These are phyloP conservation scores for Annona cherimola DNA, from an alignment of 164 flowering plant genomes.

Conservation along the genomic window DNA sequence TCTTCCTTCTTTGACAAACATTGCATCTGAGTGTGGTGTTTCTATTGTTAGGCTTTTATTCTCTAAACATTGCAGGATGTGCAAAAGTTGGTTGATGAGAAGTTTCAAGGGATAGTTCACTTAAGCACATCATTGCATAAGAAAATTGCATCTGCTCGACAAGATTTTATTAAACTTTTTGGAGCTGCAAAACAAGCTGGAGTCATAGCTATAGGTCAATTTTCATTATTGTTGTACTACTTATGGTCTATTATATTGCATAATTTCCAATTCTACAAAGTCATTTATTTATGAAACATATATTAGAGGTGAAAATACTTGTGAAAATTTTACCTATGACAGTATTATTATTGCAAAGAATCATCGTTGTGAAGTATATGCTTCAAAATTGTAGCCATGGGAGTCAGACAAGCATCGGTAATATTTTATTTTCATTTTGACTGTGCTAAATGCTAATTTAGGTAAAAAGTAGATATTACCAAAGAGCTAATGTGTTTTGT, in stretches of 20 bases:
- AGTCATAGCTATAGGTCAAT: slow-evolving; percentile 75
- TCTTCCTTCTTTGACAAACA: no score
- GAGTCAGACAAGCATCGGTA: neutral
- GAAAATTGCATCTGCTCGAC: slow-evolving; percentile 90
- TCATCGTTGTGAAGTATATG: neutral
- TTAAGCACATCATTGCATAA: slow-evolving; percentile 89
- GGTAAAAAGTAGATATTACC: no score
- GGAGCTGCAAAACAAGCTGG: slow-evolving; percentile 90
- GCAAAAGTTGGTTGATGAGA: slow-evolving; percentile 86
- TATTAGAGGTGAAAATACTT: neutral
- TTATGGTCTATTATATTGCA: neutral
- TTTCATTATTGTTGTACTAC: neutral
- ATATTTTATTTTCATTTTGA: no score
- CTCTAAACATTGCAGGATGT: slow-evolving; percentile 56
- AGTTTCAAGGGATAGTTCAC: slow-evolving; percentile 81
- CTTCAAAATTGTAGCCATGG: neutral
- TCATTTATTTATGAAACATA: neutral
- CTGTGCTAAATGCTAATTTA: no score
- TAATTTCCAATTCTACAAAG: neutral
- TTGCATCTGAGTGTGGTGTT: neutral
- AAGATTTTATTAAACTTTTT: slow-evolving; percentile 88
- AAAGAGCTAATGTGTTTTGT: no score
- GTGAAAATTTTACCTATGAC: neutral
- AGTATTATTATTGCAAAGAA: no score
- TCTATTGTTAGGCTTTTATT: neutral